Percentiles rank a stretch among this genome's conserved stretches.
Evolutionary conservation across 1,139 yeast genomes (phyloP).

Genomic region (Saccharomyces hybrid): DNA sequence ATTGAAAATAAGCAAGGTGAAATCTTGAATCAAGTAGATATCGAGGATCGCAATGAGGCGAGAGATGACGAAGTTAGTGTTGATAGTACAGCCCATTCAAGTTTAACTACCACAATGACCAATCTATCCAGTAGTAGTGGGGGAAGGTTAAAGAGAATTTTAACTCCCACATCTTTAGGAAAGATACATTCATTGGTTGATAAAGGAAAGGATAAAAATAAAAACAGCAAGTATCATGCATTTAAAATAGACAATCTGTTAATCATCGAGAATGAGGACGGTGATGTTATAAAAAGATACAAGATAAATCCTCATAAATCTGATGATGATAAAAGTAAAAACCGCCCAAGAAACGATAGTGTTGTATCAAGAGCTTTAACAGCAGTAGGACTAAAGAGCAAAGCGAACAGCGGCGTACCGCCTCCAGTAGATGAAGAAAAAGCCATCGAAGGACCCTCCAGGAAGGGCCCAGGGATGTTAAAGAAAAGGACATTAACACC

Average conservation of each 20-base stretch:
- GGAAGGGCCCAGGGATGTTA: slow-evolving; percentile 6
- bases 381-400: slow-evolving; percentile 42
- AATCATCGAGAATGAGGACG: slow-evolving; percentile 83
- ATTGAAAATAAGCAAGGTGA: slow-evolving; percentile 84
- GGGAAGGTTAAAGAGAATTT: slow-evolving; percentile 13
- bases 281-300: slow-evolving; percentile 82
- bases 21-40: slow-evolving; percentile 42
- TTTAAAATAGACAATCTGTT: slow-evolving; percentile 63
- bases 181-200: slow-evolving; percentile 5
- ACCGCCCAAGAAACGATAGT: slow-evolving; percentile 8
- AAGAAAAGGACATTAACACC: not conserved
- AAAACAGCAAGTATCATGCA: slow-evolving; percentile 39
- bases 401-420: slow-evolving; percentile 14
- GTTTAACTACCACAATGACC: slow-evolving; percentile 12
- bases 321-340: slow-evolving; percentile 5
- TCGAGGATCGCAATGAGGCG: slow-evolving; percentile 11
- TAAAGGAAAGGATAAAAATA: slow-evolving; percentile 8
- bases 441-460: slow-evolving; percentile 4
- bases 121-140: slow-evolving; percentile 18
- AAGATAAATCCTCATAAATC: slow-evolving; percentile 50
- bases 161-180: slow-evolving; percentile 13
- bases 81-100: slow-evolving; percentile 7
- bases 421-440: slow-evolving; percentile 7
- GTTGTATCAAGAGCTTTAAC: slow-evolving; percentile 37
- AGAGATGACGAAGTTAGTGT: slow-evolving; percentile 22